Evolutionary conservation across 345 rosid genomes (phyloP).

Genomic region (Populus tremula): DNA sequence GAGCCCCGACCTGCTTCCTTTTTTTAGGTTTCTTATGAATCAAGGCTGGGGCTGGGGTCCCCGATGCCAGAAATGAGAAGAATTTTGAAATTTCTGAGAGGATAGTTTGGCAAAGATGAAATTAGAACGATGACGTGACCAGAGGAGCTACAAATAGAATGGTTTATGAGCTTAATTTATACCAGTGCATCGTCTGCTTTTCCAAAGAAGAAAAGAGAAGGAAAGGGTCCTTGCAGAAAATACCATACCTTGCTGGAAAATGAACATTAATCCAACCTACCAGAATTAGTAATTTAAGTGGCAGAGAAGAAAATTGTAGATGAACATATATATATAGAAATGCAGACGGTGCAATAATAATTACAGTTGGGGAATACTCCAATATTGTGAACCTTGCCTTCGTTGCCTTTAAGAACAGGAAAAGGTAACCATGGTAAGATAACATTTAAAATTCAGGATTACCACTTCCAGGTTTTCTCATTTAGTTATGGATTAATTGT

Average conservation of each 20-base stretch:
- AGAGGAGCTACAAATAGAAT: conserved; percentile 9
- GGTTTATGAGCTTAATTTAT: not conserved
- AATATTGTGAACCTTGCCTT: too few relatives aligned
- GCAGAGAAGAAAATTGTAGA: not conserved
- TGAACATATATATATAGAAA: not conserved
- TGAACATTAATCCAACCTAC: not conserved
- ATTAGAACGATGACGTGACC: conserved; percentile 18
- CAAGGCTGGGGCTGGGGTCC: conserved; percentile 11
- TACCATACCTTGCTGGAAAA: conserved; percentile 6
- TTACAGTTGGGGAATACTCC: not conserved
- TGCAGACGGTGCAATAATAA: not conserved
- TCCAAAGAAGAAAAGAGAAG: not conserved
- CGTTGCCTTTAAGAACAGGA: not conserved
- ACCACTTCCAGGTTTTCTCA: not conserved
- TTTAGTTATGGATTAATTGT: not conserved
- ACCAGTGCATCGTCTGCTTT: conserved; percentile 9
- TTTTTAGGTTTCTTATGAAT: conserved; percentile 19
- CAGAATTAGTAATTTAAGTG: not conserved
- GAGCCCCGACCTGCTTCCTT: conserved; percentile 19
- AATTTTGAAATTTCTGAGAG: not conserved
- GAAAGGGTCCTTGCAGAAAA: not conserved
- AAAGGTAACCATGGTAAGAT: not conserved
- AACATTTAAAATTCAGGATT: not conserved
- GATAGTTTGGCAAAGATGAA: not conserved
- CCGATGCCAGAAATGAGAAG: not conserved